These are phyloP conservation scores for Torulaspora pretoriensis DNA, from an alignment of 1,139 yeast species.

Conservation along the genomic window DNA sequence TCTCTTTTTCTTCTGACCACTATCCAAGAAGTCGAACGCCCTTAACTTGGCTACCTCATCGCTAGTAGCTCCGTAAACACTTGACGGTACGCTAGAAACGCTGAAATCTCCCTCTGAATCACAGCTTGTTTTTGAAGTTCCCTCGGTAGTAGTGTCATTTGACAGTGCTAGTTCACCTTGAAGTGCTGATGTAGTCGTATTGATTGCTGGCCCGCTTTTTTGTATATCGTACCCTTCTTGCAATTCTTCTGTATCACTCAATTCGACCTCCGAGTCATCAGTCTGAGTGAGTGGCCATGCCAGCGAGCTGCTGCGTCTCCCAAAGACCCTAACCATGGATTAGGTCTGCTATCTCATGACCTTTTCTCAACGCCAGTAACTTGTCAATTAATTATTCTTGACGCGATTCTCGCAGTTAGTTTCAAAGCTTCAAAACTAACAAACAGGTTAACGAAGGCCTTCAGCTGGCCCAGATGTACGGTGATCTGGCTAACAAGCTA, in stretches of 20 bases:
- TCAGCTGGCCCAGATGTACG: slow-evolving; percentile 56
- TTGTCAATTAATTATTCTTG: not conserved
- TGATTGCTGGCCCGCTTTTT: not conserved
- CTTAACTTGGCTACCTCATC: slow-evolving; percentile 8
- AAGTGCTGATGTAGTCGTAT: not conserved
- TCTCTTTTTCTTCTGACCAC: slow-evolving; percentile 16
- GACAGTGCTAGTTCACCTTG: not conserved
- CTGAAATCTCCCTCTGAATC: not conserved
- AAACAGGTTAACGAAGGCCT: not conserved
- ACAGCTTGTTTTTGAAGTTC: not conserved
- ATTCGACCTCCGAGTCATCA: slow-evolving; percentile 9
- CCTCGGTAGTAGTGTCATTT: not conserved
- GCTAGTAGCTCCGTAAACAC: not conserved
- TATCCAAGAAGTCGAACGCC: slow-evolving; percentile 25
- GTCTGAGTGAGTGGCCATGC: slow-evolving; percentile 4
- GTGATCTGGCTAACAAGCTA: slow-evolving; percentile 79
- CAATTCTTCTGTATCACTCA: slow-evolving; percentile 16
- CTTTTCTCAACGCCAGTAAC: not conserved
- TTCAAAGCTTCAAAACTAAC: not conserved
- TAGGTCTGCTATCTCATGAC: not conserved
- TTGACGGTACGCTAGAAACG: slow-evolving; percentile 6
- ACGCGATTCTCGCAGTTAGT: slow-evolving; percentile 1
- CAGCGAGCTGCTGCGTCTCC: slow-evolving; percentile 15
- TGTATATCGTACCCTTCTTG: not conserved
- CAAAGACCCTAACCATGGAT: slow-evolving; percentile 18